Evolutionary conservation across 805 yeast genomes (phyloP).

Genomic region (Jamesozyma jinghongensis): DNA sequence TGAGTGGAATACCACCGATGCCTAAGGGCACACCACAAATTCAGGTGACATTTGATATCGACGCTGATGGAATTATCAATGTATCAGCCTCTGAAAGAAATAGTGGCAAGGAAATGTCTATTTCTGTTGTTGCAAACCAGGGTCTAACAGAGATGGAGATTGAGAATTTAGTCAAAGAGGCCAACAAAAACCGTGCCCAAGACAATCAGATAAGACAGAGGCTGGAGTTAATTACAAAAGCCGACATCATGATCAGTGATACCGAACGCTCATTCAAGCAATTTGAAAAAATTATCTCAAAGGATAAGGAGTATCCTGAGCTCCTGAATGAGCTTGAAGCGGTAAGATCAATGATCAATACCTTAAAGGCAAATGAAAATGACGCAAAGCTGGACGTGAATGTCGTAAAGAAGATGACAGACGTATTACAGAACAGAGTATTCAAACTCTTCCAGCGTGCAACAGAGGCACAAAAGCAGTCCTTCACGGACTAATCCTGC

Average conservation of each 20-base stretch:
- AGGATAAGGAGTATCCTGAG: slow-evolving; percentile 40
- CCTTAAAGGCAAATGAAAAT: slow-evolving; percentile 45
- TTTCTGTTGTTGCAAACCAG: slow-evolving; percentile 60
- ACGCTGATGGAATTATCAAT: slow-evolving; percentile 76
- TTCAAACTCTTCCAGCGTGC: slow-evolving; percentile 6
- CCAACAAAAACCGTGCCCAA: slow-evolving; percentile 48
- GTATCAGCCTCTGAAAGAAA: slow-evolving; percentile 76
- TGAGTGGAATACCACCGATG: slow-evolving; percentile 63
- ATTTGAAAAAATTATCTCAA: slow-evolving; percentile 38
- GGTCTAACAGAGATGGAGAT: slow-evolving; percentile 66
- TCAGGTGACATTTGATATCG: slow-evolving; percentile 67
- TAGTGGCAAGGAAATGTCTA: slow-evolving; percentile 57
- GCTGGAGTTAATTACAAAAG: slow-evolving; percentile 62
- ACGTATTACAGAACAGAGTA: slow-evolving; percentile 60
- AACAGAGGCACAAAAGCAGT: slow-evolving; percentile 1
- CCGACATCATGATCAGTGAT: slow-evolving; percentile 72
- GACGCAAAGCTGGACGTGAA: slow-evolving; percentile 39
- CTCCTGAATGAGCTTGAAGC: slow-evolving; percentile 33
- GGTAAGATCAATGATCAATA: slow-evolving; percentile 34
- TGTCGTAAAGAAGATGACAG: slow-evolving; percentile 55
- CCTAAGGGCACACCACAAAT: slow-evolving; percentile 78
- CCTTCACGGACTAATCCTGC: neutral
- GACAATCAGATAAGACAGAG: slow-evolving; percentile 54
- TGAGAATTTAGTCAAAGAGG: slow-evolving; percentile 53
- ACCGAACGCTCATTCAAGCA: slow-evolving; percentile 74